phyloP scores from a whole-genome alignment of 1,284 basidiomycete genomes.

The Mycena citricolor region DNA sequence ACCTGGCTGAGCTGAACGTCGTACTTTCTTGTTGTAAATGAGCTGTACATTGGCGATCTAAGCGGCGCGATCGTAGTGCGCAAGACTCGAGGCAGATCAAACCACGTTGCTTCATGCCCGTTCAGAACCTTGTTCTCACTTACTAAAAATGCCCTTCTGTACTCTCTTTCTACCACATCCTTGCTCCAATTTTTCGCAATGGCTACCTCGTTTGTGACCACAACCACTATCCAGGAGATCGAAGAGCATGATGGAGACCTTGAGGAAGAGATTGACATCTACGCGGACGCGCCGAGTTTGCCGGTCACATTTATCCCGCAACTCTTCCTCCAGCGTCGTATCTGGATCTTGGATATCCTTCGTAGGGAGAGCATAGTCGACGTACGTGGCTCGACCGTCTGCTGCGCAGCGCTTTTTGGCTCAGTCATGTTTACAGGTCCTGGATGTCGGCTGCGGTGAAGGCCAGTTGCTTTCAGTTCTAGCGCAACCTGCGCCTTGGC shows the following conservation, averaged over 20 bases:
- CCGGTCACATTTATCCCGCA: constrained; percentile 75
- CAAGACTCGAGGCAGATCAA: too few species aligned
- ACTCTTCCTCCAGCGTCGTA: constrained; percentile 65
- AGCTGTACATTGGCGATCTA: too few species aligned
- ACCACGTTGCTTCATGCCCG: too few species aligned
- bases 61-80: too few species aligned
- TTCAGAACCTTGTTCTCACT: too few species aligned
- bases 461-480: constrained; percentile 69
- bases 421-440: too few species aligned
- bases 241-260: constrained; percentile 19
- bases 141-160: too few species aligned
- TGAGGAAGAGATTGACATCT: constrained; percentile 15
- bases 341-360: constrained; percentile 69
- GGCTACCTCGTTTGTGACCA: too few species aligned
- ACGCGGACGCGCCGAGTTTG: constrained; percentile 3
- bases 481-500: constrained; percentile 70
- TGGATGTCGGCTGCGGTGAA: constrained; percentile 82
- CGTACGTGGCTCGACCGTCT: constrained; percentile 38
- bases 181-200: too few species aligned
- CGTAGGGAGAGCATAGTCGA: constrained; percentile 56
- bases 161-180: too few species aligned
- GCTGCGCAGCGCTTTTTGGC: constrained; percentile 8
- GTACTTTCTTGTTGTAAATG: too few species aligned
- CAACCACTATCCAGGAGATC: constrained; percentile 16
- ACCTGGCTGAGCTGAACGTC: constrained; percentile 48